These are phyloP conservation scores for Lumnitzera littorea DNA, from an alignment of 345 rosid genomes.

Conservation along the genomic window DNA sequence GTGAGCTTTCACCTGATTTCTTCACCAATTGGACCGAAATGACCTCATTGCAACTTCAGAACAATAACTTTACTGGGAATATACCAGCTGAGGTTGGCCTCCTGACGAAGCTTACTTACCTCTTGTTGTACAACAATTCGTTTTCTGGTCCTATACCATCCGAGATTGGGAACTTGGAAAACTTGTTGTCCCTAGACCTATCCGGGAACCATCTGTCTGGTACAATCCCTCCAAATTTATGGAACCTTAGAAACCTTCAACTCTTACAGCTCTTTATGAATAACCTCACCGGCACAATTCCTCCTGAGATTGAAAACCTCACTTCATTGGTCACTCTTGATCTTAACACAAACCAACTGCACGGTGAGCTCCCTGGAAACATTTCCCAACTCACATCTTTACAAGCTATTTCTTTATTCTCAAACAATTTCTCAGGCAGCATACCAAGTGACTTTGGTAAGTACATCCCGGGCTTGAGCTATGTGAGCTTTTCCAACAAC, in stretches of 20 bases:
- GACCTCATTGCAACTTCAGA: slow-evolving; percentile 39
- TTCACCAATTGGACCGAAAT: slow-evolving; percentile 42
- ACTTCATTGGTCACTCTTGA: slow-evolving; percentile 25
- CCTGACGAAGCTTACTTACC: slow-evolving; percentile 20
- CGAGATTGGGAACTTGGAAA: slow-evolving; percentile 36
- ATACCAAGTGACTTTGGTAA: slow-evolving; percentile 50
- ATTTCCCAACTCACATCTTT: slow-evolving; percentile 37
- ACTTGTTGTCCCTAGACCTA: slow-evolving; percentile 24
- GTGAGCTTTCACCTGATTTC: slow-evolving; percentile 36
- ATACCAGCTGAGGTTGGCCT: slow-evolving; percentile 45
- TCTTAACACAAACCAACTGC: slow-evolving; percentile 37
- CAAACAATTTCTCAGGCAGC: slow-evolving; percentile 44
- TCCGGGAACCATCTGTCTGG: slow-evolving; percentile 47
- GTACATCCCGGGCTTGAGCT: slow-evolving; percentile 23
- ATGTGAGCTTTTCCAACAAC: slow-evolving; percentile 51
- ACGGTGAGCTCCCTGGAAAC: slow-evolving; percentile 45
- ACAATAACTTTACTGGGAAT: slow-evolving; percentile 33
- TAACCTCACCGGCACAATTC: slow-evolving; percentile 42
- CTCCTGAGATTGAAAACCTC: slow-evolving; percentile 48
- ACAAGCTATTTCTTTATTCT: slow-evolving; percentile 23
- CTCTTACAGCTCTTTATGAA: slow-evolving; percentile 36
- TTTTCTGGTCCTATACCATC: slow-evolving; percentile 42
- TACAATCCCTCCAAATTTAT: slow-evolving; percentile 32
- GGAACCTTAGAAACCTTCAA: slow-evolving; percentile 38
- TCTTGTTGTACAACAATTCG: slow-evolving; percentile 33